Evolutionary conservation across 345 rosid genomes (phyloP).

Genomic region (Eutrema yunnanense): DNA sequence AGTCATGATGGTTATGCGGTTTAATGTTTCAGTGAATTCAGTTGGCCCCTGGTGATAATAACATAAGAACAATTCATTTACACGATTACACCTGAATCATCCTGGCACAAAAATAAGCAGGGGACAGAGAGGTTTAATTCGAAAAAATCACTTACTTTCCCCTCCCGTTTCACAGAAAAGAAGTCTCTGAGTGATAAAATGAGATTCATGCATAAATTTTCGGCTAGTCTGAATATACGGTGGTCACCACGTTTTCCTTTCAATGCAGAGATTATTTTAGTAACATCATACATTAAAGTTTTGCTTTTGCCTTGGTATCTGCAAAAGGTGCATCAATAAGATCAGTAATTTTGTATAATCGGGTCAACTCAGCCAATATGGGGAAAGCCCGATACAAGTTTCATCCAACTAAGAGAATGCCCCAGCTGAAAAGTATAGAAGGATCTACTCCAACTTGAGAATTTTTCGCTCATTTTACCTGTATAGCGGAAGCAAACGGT

Average conservation of each 20-base stretch:
- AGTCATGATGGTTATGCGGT: conserved; percentile 76
- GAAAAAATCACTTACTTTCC: conserved; percentile 49
- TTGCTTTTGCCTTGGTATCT: conserved; percentile 96
- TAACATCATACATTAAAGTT: conserved; percentile 87
- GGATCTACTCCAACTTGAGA: conserved; percentile 5
- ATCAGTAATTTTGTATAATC: conserved; percentile 1
- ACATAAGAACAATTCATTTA: neutral
- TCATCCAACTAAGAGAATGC: neutral
- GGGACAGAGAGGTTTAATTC: conserved; percentile 7
- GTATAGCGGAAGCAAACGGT: conserved; percentile 93
- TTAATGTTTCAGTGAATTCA: conserved; percentile 95
- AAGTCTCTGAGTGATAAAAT: conserved; percentile 88
- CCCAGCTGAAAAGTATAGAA: neutral
- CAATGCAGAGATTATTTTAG: conserved; percentile 85
- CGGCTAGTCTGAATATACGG: conserved; percentile 87
- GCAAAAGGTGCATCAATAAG: conserved; percentile 23
- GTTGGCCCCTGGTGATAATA: conserved; percentile 74
- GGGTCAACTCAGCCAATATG: neutral
- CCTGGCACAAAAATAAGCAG: neutral
- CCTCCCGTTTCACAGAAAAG: conserved; percentile 87
- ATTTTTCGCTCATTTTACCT: conserved; percentile 39
- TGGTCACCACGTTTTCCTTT: conserved; percentile 98
- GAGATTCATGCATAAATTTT: conserved; percentile 90
- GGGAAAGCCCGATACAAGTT: neutral
- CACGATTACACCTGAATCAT: conserved; percentile 11